A percentile compares a stretch with the other conserved stretches of the same genome.
Conservation (phyloP, 2,329 filamentous ascomycete genomes). For the Fusarium sp. region DNA sequence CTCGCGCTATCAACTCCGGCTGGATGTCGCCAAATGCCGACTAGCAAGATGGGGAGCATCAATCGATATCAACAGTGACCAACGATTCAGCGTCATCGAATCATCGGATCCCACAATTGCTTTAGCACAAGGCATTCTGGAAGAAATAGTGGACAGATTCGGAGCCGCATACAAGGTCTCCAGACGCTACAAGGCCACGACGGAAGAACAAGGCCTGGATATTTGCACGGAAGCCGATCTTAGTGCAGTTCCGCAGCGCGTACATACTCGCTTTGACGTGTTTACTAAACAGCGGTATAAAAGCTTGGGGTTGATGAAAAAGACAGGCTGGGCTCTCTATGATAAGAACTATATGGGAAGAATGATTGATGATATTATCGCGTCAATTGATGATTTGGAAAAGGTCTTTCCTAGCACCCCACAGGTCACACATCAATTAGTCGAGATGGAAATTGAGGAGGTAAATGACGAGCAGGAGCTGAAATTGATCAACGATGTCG, state of each 20-base stretch:
- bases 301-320: neutral
- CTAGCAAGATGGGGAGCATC: conserved; percentile 51
- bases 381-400: conserved; percentile 42
- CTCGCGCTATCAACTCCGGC: conserved; percentile 46
- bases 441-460: neutral
- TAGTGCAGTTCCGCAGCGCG: accelerated
- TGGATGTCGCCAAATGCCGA: conserved; percentile 46
- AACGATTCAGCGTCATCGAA: conserved; percentile 17
- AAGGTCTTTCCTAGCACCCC: neutral
- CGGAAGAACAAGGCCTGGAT: accelerated
- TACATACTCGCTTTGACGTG: neutral
- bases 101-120: neutral
- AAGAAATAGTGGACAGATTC: neutral
- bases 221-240: neutral
- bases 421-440: neutral
- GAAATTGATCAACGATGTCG: accelerated
- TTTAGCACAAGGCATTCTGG: accelerated
- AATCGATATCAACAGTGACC: conserved; percentile 45
- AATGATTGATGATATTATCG: conserved; percentile 36
- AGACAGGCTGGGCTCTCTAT: conserved; percentile 12
- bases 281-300: neutral
- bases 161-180: neutral
- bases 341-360: conserved; percentile 28
- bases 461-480: neutral
- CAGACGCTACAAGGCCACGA: accelerated